A percentile compares a stretch with the other conserved stretches of the same genome.
Evolutionary conservation across 2,329 filamentous ascomycete genomes (phyloP).

Genomic region (Phoma herbarum): DNA sequence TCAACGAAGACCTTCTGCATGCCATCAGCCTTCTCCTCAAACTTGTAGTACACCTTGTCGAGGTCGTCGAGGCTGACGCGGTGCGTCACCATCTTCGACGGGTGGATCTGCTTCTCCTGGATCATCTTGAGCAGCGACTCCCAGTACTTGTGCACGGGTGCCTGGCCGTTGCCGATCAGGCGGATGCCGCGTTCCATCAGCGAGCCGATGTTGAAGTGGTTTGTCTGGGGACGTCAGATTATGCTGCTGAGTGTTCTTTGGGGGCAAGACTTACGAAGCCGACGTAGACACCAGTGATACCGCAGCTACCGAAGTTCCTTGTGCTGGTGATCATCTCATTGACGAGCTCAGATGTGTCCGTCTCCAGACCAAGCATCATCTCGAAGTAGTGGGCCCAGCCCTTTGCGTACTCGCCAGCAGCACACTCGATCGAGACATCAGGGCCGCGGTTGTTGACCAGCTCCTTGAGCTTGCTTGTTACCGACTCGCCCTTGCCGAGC

Average conservation of each 20-base stretch:
- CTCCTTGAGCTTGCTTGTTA: slow-evolving; percentile 77
- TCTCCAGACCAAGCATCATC: slow-evolving; percentile 73
- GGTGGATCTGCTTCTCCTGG: slow-evolving; percentile 73
- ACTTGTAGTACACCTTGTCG: slow-evolving; percentile 63
- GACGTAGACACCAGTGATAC: slow-evolving; percentile 77
- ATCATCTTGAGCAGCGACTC: slow-evolving; percentile 75
- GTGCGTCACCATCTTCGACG: slow-evolving; percentile 82
- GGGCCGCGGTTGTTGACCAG: slow-evolving; percentile 74
- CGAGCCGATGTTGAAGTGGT: slow-evolving; percentile 84
- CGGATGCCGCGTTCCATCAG: slow-evolving; percentile 88
- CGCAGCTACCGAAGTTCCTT: slow-evolving; percentile 74
- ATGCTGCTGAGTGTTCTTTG: not conserved
- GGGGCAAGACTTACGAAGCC: slow-evolving; percentile 60
- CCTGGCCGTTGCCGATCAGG: slow-evolving; percentile 74
- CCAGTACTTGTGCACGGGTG: slow-evolving; percentile 86
- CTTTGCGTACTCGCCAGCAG: slow-evolving; percentile 70
- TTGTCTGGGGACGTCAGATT: slow-evolving; percentile 61
- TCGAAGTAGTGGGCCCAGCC: slow-evolving; percentile 69
- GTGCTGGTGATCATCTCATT: slow-evolving; percentile 84
- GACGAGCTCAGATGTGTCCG: slow-evolving; percentile 81
- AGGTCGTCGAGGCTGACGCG: slow-evolving; percentile 66
- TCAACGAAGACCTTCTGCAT: slow-evolving; percentile 84
- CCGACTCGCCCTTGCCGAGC: slow-evolving; percentile 68
- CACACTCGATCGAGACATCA: slow-evolving; percentile 76
- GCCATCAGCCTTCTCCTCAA: slow-evolving; percentile 75